Evolutionary conservation across 2,329 filamentous ascomycete species (phyloP), one percentile per base, ranked within the genome.

Genomic region (Orbilia javanica): DNA sequence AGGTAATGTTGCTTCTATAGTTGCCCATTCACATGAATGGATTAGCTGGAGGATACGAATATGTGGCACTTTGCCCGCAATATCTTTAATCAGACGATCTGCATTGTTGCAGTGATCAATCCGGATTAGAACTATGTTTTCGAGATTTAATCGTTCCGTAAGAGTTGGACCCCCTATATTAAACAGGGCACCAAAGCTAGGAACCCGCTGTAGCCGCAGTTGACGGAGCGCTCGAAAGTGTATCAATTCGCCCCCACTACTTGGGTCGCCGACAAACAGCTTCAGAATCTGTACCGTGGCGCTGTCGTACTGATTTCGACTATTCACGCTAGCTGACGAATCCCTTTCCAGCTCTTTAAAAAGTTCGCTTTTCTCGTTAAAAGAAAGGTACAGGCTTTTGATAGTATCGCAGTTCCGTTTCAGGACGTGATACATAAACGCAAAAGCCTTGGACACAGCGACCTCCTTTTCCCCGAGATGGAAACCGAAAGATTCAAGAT

Each of bases 331-430:
- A 10, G 15, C 13, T 10, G 11, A n/a, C 5, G 46, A 48, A 44
- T 67, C 64, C n/a, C 11, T 36, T 29, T 29, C 46, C 29, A 67
- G 13, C 15, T 52, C 64, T 10, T 53, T 52, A 15, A 57, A 73
- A 2, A 73, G 39, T 20, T 66, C 62, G 7, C 69, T 73, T n/a
- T 66, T 65, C 20, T 64, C 52, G 6, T 60, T 46, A 20, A 73
- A 65, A 1, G 69, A 73, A 29, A 73, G 31, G 22, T 57, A 73
- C 2, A 73, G 39, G n/a, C 69, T 73, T 63, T 60, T 73, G 4
- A 73, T 36, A 6, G 34, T 65, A 11, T 62, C 25, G 29, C 34
- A 60, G n/a, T 73, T 73, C 5, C 60, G 36, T 42, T 50, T 46
- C 3, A 73, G 27, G 0, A 55, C 39, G 36, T 60, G 46, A 18